These are phyloP conservation scores for Trametes elegans DNA, from an alignment of 768 basidiomycete species.

Conservation along the genomic window DNA sequence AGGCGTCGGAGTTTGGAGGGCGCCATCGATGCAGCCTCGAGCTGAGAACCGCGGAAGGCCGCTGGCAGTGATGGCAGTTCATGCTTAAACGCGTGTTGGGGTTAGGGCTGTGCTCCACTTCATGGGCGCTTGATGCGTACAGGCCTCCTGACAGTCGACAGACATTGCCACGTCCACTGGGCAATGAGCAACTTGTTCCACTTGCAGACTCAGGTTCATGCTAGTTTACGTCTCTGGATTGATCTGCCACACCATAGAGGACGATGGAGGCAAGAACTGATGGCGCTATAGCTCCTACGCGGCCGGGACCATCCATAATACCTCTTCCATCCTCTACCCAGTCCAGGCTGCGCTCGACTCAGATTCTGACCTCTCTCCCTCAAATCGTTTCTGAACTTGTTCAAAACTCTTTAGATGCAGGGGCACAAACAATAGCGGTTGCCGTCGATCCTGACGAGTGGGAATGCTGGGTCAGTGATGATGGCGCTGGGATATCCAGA, in stretches of 20 bases:
- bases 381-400: slow-evolving; percentile 82
- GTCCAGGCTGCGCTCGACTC: slow-evolving; percentile 73
- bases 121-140: background rate
- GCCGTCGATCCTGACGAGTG: slow-evolving; percentile 75
- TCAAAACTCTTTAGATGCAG: slow-evolving; percentile 89
- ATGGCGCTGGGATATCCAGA: slow-evolving; percentile 74
- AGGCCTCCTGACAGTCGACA: no score
- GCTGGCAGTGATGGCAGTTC: background rate
- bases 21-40: background rate
- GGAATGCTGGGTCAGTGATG: slow-evolving; percentile 83
- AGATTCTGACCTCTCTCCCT: slow-evolving; percentile 79
- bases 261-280: background rate
- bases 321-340: slow-evolving; percentile 61
- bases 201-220: no score
- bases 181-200: no score
- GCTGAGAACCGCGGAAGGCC: background rate
- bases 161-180: no score
- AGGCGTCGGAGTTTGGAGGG: background rate
- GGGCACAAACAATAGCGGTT: slow-evolving; percentile 64
- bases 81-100: background rate
- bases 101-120: background rate
- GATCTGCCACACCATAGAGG: background rate
- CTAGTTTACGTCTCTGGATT: no score
- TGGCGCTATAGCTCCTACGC: background rate
- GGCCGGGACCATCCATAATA: background rate